Evolutionary conservation across 2,329 filamentous ascomycete species (phyloP), one percentile per base, ranked within the genome.

Genomic region (Calonectria leucothoes): DNA sequence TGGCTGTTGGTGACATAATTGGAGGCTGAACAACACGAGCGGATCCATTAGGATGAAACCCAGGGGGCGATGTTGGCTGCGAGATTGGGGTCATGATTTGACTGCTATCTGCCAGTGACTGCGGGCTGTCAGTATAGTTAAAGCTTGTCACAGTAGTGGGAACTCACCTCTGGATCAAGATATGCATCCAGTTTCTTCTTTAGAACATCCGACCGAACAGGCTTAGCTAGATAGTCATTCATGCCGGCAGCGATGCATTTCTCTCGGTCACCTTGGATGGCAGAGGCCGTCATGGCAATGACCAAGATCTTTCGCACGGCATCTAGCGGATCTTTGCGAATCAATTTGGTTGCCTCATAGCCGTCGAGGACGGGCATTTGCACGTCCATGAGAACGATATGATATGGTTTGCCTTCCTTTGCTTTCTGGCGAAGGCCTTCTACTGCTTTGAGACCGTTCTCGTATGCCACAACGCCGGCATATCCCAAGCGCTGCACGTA

Each of bases 141-240:
- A 33, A 35, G 12, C 6, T 25, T 12, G 4, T 5, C 3, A 52
- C 10, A 12, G 10, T 14, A 27, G 6, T 6, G 29, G 52, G 39
- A 15, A 6, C 76, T 71, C 77, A 86, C 83, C 61, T 84, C 81
- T 51, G 81, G 82, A 48, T 83, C 85, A 31, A 90, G 86, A 77
- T 92, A 92, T 2, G 87, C 87, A 52, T 91, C 89, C 72, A 98
- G 86, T 86, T 98, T 96, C 81, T 92, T 92, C 85, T 95, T 97
- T 68, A 98, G 87, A 49, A 97, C 93, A 59, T 96, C 94, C 5
- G 94, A 95, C 74, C 95, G 91, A n/a, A 98, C 96, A 1, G 96
- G 96, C 83, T 98, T 98, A 20, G 96, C 95, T 1, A 98, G 90
- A 80, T 98, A 98, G 81, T 98, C 97, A 83, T 98, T 98, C 96